phyloP scores from a whole-genome alignment of 106 monocot species.

The Allium cepa region DNA sequence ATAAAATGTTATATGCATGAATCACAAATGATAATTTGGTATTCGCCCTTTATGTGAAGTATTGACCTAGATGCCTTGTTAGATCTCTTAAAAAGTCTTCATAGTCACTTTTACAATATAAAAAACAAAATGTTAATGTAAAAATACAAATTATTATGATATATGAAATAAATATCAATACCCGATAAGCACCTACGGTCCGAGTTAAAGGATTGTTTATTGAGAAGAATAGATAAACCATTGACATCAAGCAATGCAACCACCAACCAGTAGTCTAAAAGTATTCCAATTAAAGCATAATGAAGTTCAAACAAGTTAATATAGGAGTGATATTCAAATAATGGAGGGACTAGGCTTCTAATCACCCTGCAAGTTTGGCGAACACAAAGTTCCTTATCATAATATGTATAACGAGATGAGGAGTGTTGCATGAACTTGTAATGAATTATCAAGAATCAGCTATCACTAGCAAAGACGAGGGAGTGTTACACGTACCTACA shows the following conservation, averaged over 20 bases:
- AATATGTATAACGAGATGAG: too few relatives aligned
- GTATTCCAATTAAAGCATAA: too few relatives aligned
- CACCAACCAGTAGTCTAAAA: too few relatives aligned
- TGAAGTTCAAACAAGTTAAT: too few relatives aligned
- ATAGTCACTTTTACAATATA: conserved; percentile 59
- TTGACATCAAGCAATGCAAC: conserved; percentile 66
- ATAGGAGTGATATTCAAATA: too few relatives aligned
- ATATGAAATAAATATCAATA: not conserved
- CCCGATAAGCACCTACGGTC: conserved; percentile 46
- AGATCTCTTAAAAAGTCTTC: conserved; percentile 88
- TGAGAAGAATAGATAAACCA: conserved; percentile 43
- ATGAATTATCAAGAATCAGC: too few relatives aligned
- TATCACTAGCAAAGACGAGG: too few relatives aligned
- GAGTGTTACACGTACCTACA: too few relatives aligned
- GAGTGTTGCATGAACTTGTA: too few relatives aligned
- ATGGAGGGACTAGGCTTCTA: too few relatives aligned
- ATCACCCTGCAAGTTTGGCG: too few relatives aligned
- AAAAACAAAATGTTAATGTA: not conserved
- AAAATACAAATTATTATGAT: not conserved
- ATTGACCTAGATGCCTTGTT: conserved; percentile 51
- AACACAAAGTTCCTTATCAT: too few relatives aligned
- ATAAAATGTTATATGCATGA: conserved; percentile 34
- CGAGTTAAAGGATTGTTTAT: conserved; percentile 60
- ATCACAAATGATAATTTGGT: conserved; percentile 64
- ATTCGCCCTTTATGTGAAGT: conserved; percentile 46